Evolutionary conservation across 1,284 basidiomycete genomes (phyloP), one percentile per base, ranked within the genome.

Genomic region (Sanghuangporus weigelae): DNA sequence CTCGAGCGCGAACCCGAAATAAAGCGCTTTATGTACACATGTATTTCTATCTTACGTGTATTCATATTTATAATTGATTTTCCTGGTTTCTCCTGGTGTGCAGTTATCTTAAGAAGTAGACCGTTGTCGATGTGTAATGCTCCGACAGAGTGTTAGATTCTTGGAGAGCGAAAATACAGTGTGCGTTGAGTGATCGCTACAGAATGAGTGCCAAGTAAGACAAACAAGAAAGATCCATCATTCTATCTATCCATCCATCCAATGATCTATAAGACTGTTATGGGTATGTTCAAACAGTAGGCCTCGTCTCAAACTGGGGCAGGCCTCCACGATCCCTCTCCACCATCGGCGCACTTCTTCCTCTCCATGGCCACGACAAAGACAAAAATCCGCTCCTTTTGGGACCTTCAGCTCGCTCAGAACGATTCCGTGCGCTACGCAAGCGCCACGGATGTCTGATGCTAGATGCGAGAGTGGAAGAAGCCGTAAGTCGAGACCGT

Each of bases 1-100:
- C 60, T 65, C 63, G 46, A 65, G 63, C 39, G 63, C 63, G 38
- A 65, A 65, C 56, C 63, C 63, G 11, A 65, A 65, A 60, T 65
- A 61, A 57, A 65, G 56, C 16, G 44, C 36, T 14, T 57, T 31
- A 16, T 64, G 40, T 64, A 49, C 51, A 48, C 50, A 40, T 64
- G 59, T 64, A 64, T 64, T 64, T 60, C 58, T 60, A 64, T 55
- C 1, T 19, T 60, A 64, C 53, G 50, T 60, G 63, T 64, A 60
- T 64, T 60, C 59, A 50, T 62, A 60, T 65, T 65, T 65, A 62
- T 65, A 59, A 61, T 57, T 48, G 35, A 65, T 64, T 46, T 55
- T 53, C 51, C 36, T 38, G 53, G 14, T 38, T 54, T 54, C 31
- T 23, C 19, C 10, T 11, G 7, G 50, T 42, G 3, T 42, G 26